Evolutionary conservation across 768 basidiomycete genomes (phyloP), one percentile per base, ranked within the genome.

Genomic region (Lanmaoa rubissima): DNA sequence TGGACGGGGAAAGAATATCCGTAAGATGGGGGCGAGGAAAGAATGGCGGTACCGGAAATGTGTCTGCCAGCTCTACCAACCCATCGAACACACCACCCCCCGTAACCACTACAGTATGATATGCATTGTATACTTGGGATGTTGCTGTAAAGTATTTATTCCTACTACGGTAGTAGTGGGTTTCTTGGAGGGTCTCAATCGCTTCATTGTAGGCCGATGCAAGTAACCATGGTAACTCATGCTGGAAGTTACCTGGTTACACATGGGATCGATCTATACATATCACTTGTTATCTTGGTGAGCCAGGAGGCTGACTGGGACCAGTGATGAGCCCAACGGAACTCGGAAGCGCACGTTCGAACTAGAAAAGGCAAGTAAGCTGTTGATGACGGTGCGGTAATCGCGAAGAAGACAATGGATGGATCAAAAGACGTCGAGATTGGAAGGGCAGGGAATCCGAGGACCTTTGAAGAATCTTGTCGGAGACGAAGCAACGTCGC

Each of bases 21-120:
- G 82, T 96, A 28, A 91, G 88, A 61, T 99, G 96, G 96, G 96
- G 96, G 4, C 80, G 94, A 57, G 87, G 92, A 65, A 82, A 73
- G 76, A 75, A 73, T 69, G 58, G 69, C 24, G 67, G 68, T 8
- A 61, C 65, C 10, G 57, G 67, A 3, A 82, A 81, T 50, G 61
- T 67, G 34, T 57, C 75, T 19, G 48, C 50, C n/a, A 34, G 45
- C n/a, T 34, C 59, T 10, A 31, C 51, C 21, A 51, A 38, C 8
- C 2, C 48, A 34, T 48, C 58, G 21, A 55, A 31, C 31, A 13
- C 50, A 34, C 48, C 55, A 32, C 52, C 66, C 26, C 35, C 26
- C 39, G 49, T 59, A 35, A 35, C 48, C 26, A 35, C 55, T 21
- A 12, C 55, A n/a, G 51, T 44, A 35, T 71, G 46, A 69, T 49